Evolutionary conservation across 148 eudicot genomes (phyloP).

Genomic region (Cornus suecica): DNA sequence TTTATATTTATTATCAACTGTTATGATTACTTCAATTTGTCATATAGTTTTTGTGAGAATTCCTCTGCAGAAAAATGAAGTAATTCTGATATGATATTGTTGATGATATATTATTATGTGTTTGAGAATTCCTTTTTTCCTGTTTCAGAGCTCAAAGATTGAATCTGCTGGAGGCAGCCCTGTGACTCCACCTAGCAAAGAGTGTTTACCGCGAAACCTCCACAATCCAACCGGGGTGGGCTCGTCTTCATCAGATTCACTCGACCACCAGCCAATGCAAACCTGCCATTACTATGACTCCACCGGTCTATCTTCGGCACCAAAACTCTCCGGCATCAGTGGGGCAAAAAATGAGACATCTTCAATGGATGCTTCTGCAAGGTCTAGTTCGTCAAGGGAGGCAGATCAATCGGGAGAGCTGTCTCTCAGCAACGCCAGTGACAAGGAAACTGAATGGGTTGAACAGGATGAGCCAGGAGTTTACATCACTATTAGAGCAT

Average conservation of each 20-base stretch:
- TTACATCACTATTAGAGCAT: slow-evolving; percentile 78
- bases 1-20: background rate
- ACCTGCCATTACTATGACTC: slow-evolving; percentile 38
- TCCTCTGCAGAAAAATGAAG: background rate
- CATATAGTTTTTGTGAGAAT: background rate
- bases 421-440: slow-evolving; percentile 84
- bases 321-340: slow-evolving; percentile 79
- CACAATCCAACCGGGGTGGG: slow-evolving; percentile 45
- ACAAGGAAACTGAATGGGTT: slow-evolving; percentile 89
- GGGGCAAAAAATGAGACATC: slow-evolving; percentile 74
- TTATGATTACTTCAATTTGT: background rate
- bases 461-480: slow-evolving; percentile 97
- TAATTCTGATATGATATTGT: slow-evolving; percentile 3
- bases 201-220: slow-evolving; percentile 53
- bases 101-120: background rate
- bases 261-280: slow-evolving; percentile 44
- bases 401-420: slow-evolving; percentile 80
- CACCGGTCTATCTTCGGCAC: slow-evolving; percentile 68
- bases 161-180: slow-evolving; percentile 72
- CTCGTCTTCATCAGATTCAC: slow-evolving; percentile 67
- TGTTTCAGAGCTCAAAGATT: slow-evolving; percentile 53
- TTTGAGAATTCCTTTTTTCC: background rate
- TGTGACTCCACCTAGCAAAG: slow-evolving; percentile 76
- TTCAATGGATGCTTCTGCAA: slow-evolving; percentile 73
- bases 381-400: slow-evolving; percentile 80